A percentile compares a stretch with the other conserved stretches of the same genome.
These are phyloP conservation scores for Xylaria sp. DNA, from an alignment of 2,329 filamentous ascomycete genomes.

Conservation along the genomic window DNA sequence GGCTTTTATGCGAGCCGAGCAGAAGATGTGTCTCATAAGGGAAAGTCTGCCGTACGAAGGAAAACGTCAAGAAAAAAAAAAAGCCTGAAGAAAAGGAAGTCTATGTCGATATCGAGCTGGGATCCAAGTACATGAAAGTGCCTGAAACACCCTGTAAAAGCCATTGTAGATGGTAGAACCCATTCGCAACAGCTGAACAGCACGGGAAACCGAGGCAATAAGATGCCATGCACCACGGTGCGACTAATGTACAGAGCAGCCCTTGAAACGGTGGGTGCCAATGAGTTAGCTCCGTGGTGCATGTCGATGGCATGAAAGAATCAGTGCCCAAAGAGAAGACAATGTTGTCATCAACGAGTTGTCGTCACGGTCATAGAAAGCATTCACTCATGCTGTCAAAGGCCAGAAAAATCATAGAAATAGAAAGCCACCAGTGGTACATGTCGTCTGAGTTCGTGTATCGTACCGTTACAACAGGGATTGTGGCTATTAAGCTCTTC, in stretches of 20 bases:
- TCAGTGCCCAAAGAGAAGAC: slow-evolving; percentile 40
- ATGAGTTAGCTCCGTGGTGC: slow-evolving; percentile 40
- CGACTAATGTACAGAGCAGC: slow-evolving; percentile 49
- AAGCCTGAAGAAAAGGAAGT: slow-evolving; percentile 38
- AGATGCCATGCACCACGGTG: slow-evolving; percentile 42
- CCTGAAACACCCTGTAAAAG: slow-evolving; percentile 32
- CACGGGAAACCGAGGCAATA: slow-evolving; percentile 32
- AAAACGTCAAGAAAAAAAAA: slow-evolving; percentile 36
- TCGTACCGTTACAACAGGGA: slow-evolving; percentile 47
- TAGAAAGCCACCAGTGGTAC: slow-evolving; percentile 39
- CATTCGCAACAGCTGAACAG: slow-evolving; percentile 36
- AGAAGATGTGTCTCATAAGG: slow-evolving; percentile 10
- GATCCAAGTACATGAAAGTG: slow-evolving; percentile 46
- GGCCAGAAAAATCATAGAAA: slow-evolving; percentile 42
- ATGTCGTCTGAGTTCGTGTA: slow-evolving; percentile 46
- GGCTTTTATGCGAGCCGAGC: slow-evolving; percentile 12
- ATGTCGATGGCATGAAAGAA: slow-evolving; percentile 33
- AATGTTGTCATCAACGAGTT: slow-evolving; percentile 34
- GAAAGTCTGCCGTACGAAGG: slow-evolving; percentile 16
- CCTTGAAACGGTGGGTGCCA: slow-evolving; percentile 40
- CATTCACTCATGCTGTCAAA: slow-evolving; percentile 48
- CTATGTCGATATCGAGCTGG: slow-evolving; percentile 43
- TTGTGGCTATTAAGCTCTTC: slow-evolving; percentile 36
- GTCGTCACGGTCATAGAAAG: slow-evolving; percentile 49
- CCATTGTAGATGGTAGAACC: slow-evolving; percentile 30